phyloP scores from a whole-genome alignment of 2,329 filamentous ascomycete species.

The Diaporthe aspalathi region DNA sequence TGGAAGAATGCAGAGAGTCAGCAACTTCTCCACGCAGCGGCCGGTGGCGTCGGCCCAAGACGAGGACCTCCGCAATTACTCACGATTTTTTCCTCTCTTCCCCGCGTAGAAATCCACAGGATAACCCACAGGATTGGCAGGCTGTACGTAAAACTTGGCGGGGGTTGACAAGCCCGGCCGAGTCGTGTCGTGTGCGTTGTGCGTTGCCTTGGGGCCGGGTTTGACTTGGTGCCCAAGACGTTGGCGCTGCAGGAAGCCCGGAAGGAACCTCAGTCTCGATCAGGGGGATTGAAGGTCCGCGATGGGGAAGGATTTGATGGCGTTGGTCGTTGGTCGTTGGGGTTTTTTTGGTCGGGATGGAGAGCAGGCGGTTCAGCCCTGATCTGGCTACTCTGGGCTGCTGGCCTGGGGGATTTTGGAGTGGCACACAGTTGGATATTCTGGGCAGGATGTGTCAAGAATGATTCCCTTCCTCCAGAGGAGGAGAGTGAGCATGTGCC shows the following conservation, averaged over 20 bases:
- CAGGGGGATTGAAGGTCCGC: constrained; percentile 7
- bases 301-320: not conserved
- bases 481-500: not conserved
- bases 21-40: constrained; percentile 2
- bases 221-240: constrained; percentile 29
- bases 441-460: constrained; percentile 12
- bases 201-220: constrained; percentile 4
- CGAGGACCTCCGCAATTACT: constrained; percentile 23
- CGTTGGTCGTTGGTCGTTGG: not conserved
- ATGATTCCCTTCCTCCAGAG: not conserved
- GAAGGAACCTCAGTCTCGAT: constrained; percentile 13
- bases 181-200: constrained; percentile 7
- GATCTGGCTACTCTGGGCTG: not conserved
- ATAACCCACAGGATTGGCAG: constrained; percentile 10
- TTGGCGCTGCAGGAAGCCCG: constrained; percentile 15
- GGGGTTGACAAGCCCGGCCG: constrained; percentile 26
- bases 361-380: constrained; percentile 2
- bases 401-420: constrained; percentile 18
- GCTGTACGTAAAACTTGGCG: constrained; percentile 25
- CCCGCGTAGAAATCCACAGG: constrained; percentile 23
- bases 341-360: not conserved
- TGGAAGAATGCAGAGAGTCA: constrained; percentile 29
- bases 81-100: constrained; percentile 23
- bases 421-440: constrained; percentile 4
- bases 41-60: not conserved